phyloP scores from a whole-genome alignment of 1,284 basidiomycete genomes.

The Cutaneotrichosporon spelunceum region DNA sequence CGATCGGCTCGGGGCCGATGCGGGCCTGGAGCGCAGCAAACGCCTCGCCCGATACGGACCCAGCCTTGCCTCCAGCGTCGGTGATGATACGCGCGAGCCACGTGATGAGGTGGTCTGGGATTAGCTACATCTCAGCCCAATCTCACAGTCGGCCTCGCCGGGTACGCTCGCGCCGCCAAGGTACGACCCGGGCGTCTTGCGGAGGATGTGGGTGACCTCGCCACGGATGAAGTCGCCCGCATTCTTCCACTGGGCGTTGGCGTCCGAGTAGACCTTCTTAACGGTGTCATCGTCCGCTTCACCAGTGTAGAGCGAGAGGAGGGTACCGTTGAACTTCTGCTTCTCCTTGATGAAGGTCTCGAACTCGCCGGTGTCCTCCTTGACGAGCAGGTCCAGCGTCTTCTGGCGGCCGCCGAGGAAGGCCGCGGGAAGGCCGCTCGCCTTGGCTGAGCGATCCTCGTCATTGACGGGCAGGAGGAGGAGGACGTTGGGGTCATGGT shows the following conservation, averaged over 20 bases:
- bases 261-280: conserved; percentile 30
- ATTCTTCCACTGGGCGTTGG: conserved; percentile 40
- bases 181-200: conserved; percentile 36
- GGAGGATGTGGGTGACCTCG: conserved; percentile 39
- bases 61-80: conserved; percentile 39
- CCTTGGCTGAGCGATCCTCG: conserved; percentile 57
- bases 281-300: conserved; percentile 27
- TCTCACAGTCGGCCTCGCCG: conserved; percentile 46
- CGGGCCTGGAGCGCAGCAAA: conserved; percentile 35
- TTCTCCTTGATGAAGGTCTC: conserved; percentile 59
- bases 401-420: conserved; percentile 57
- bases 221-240: conserved; percentile 41
- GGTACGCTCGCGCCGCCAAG: conserved; percentile 33
- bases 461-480: conserved; percentile 57
- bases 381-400: conserved; percentile 37
- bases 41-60: conserved; percentile 27
- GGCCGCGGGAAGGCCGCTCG: conserved; percentile 46
- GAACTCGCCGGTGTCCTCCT: conserved; percentile 55
- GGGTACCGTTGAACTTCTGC: conserved; percentile 54
- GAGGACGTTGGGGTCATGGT: conserved; percentile 59
- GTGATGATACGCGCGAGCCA: conserved; percentile 47
- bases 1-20: conserved; percentile 41
- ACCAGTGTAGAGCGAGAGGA: conserved; percentile 49
- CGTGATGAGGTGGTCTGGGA: conserved; percentile 46
- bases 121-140: background rate